Base-by-base conservation (phyloP, 495 filamentous ascomycete genomes). In the Penicillium simplicissimum region DNA sequence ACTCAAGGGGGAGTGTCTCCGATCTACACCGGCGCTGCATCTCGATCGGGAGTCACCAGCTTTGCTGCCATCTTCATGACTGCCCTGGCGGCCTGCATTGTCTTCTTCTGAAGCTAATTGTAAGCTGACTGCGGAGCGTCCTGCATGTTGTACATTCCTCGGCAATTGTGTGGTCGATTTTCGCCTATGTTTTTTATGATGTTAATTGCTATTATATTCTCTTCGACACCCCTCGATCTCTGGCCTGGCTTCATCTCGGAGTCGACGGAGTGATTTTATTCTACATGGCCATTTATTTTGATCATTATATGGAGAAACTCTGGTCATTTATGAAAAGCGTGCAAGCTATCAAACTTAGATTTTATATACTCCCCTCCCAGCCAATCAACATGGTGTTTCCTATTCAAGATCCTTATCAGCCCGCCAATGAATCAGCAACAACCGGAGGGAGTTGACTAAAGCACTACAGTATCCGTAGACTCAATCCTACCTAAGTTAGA, bases 1-100 rank as follows among this genome's bases (percentile, higher is more conserved):
- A 74, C 67, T 4, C 63, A 55, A 15, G 67, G 64, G 14, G 60
- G 65, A 33, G 59, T 45, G n/a, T 57, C 65, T 47, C 69, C 71
- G 1, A 37, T 66, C 6, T 72, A 65, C 49, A 74, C 64, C 0
- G 67, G 69, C 14, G 69, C 62, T 1, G 71, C 64, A 11, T 60
- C 69, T 23, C 62, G 60, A 8, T 33, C 42, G 9, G 52, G 19
- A 33, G 36, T 57, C 1, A 36, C 34, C 37, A 62, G 33, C 33
- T 52, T 25, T 6, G 21, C 17, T 13, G 40, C 19, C 37, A 47
- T 57, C 28, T 31, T 40, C 9, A 25, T 47, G 38, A 35, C 55
- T 17, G 21, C 47, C 19, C 23, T 57, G 11, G 55, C 40, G 9
- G 33, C 55, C 21, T 34, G 15, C 28, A 38, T 36, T 9, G 17